Evolutionary conservation across 2,329 filamentous ascomycete genomes (phyloP), one percentile per base, ranked within the genome.

Genomic region (Pyrenophora tritici-repentis): DNA sequence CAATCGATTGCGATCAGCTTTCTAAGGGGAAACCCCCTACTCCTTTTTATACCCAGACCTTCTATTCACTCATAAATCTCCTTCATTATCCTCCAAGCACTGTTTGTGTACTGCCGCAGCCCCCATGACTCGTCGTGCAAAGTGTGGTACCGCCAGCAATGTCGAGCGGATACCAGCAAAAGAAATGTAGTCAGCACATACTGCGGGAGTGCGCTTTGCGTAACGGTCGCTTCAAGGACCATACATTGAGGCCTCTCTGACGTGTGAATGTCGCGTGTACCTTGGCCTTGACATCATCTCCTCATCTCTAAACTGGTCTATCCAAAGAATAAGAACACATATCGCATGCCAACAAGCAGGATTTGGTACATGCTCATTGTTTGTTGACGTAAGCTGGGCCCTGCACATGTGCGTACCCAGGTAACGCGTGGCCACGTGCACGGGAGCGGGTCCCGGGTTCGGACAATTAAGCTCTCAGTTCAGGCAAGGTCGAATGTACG

Each of bases 351-450:
- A 12, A 10, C 26, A 29, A 4, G 2, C 10, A 29, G 13, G 10
- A 12, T 4, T 29, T 4, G 26, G 26, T 29, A 29, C 26, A 29
- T 3, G 10, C 9, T 39, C 48, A 33, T 51, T 38, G 48, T 31
- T 35, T 39, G 29, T 17, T n/a, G 38, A 42, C 43, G 48, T 44
- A 37, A 14, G 13, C 33, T 7, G 34, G 29, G 12, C 48, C 43
- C 33, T 47, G 48, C 48, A 24, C 16, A 29, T 37, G 17, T 29
- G 26, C 16, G 29, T 20, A 40, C 33, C 38, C 33, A 40, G 26
- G 26, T 29, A 47, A 51, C 48, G 48, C 48, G 48, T 51, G 48
- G 43, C 37, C 48, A 51, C 48, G 48, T 51, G 48, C 37, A 38
- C n/a, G 7, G 16, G 22, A 47, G 26, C 33, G 26, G 37, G 33